These are phyloP conservation scores for Colletotrichum eremochloae DNA, from an alignment of 2,329 filamentous ascomycete species.

Conservation along the genomic window DNA sequence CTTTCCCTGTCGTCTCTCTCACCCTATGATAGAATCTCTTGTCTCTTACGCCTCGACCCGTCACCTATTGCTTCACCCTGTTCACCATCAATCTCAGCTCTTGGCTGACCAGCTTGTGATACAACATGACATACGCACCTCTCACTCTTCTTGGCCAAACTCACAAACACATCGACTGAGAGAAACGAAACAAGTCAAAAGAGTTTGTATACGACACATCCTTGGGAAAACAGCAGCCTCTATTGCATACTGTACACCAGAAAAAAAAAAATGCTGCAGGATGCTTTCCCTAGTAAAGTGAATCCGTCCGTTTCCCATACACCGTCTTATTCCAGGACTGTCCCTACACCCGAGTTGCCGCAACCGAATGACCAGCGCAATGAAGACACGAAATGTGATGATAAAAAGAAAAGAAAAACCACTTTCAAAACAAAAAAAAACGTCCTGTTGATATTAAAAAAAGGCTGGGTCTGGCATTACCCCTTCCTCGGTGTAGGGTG, in stretches of 20 bases:
- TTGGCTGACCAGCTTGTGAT: too few relatives aligned
- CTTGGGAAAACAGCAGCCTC: conserved; percentile 41
- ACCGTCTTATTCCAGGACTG: conserved; percentile 41
- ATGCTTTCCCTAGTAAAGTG: conserved; percentile 39
- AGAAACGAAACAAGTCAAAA: neutral
- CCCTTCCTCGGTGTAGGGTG: conserved; percentile 33
- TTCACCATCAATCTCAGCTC: too few relatives aligned
- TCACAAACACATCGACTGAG: neutral
- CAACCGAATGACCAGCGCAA: conserved; percentile 40
- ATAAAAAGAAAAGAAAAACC: conserved; percentile 4
- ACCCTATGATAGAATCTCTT: too few relatives aligned
- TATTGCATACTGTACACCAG: conserved; percentile 43
- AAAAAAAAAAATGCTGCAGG: conserved; percentile 41
- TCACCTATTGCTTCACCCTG: too few relatives aligned
- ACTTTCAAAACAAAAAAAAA: conserved; percentile 21
- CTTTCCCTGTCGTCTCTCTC: too few relatives aligned
- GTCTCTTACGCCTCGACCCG: too few relatives aligned
- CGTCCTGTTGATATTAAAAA: conserved; percentile 42
- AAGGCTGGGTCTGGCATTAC: conserved; percentile 32
- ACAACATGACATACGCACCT: neutral
- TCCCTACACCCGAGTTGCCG: conserved; percentile 40
- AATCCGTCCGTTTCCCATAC: conserved; percentile 39
- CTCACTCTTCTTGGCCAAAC: neutral
- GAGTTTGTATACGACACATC: conserved; percentile 14
- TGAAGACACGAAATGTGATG: conserved; percentile 39